Conservation (phyloP, 768 basidiomycete genomes). For the Termitomyces sp. region DNA sequence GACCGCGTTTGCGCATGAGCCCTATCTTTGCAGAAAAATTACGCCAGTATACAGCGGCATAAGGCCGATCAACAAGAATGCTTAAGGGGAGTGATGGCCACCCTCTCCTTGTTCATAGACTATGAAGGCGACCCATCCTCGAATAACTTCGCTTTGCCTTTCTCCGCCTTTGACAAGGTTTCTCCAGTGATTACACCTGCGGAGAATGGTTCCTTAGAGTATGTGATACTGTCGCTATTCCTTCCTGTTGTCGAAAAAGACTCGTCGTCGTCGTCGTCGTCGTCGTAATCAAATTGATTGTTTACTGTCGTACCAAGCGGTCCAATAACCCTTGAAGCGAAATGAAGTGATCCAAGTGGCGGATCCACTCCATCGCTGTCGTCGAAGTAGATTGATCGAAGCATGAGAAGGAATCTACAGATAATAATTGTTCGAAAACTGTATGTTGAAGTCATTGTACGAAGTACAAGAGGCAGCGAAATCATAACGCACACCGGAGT, state of each 20-base stretch:
- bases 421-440: slow-evolving; percentile 29
- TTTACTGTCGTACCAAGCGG: slow-evolving; percentile 22
- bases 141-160: not conserved
- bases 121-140: not conserved
- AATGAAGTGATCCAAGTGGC: slow-evolving; percentile 13
- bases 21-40: too few relatives aligned
- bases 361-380: slow-evolving; percentile 10
- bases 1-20: too few relatives aligned
- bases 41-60: not conserved
- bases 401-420: slow-evolving; percentile 25
- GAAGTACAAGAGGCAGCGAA: not conserved
- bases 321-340: slow-evolving; percentile 21
- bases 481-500: slow-evolving; percentile 22
- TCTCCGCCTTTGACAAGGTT: not conserved
- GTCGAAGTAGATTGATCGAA: slow-evolving; percentile 20
- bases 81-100: not conserved
- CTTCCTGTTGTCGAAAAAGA: not conserved
- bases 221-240: slow-evolving; percentile 13
- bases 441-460: not conserved
- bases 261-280: slow-evolving; percentile 3
- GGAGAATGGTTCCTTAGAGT: slow-evolving; percentile 19
- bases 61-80: not conserved
- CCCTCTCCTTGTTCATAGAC: not conserved
- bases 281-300: slow-evolving; percentile 4
- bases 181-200: slow-evolving; percentile 8